Evolutionary conservation across 2,329 filamentous ascomycete genomes (phyloP).

Genomic region (Erysiphe neolycopersici): DNA sequence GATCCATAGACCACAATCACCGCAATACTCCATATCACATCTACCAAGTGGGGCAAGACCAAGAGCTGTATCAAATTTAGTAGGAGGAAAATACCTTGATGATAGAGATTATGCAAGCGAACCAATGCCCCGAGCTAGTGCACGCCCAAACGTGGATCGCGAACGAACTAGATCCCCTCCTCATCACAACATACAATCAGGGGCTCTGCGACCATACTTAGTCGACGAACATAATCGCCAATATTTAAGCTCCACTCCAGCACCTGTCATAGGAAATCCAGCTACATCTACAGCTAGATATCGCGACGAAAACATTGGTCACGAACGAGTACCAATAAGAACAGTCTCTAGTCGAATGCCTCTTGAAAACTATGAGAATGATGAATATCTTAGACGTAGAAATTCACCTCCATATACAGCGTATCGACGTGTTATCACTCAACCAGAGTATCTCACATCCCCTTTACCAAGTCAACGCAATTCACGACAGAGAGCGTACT

Average conservation of each 20-base stretch:
- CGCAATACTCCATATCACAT: constrained; percentile 9
- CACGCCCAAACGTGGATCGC: constrained; percentile 21
- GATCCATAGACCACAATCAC: constrained; percentile 9
- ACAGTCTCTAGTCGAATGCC: constrained; percentile 8
- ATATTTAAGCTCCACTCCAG: constrained; percentile 34
- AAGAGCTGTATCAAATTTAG: constrained; percentile 8
- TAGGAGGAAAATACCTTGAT: constrained; percentile 9
- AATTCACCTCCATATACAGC: constrained; percentile 23
- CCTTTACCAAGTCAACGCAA: constrained; percentile 20
- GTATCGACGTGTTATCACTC: constrained; percentile 31
- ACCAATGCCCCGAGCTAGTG: constrained; percentile 19
- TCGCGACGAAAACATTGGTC: constrained; percentile 29
- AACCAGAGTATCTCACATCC: constrained; percentile 27
- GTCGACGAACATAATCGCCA: constrained; percentile 64
- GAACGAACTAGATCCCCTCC: constrained; percentile 23
- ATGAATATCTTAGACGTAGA: constrained; percentile 18
- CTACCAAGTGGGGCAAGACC: constrained; percentile 6
- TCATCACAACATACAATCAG: constrained; percentile 21
- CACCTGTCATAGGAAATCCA: constrained; percentile 22
- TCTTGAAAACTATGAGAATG: constrained; percentile 10
- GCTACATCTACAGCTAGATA: constrained; percentile 22
- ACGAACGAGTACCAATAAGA: constrained; percentile 26
- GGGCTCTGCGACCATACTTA: constrained; percentile 33
- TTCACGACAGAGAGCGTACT: constrained; percentile 31
- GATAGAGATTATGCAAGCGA: constrained; percentile 19